A percentile compares a stretch with the other conserved stretches of the same genome.
These are phyloP conservation scores for Saccharomycodes ludwigii DNA, from an alignment of 805 yeast species.

Conservation along the genomic window DNA sequence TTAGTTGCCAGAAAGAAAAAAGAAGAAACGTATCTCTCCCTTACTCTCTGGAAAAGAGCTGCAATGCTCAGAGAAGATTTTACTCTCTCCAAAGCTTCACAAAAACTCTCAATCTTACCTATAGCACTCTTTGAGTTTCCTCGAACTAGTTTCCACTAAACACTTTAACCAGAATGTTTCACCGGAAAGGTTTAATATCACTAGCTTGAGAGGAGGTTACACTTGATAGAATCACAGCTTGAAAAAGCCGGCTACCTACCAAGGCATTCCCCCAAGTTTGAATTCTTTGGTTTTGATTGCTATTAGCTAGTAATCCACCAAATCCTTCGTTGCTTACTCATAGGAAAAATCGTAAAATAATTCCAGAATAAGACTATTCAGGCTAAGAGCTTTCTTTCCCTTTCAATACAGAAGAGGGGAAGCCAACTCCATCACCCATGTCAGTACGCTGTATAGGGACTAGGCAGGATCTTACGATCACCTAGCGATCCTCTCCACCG, in stretches of 20 bases:
- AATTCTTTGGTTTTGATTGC: constrained; percentile 19
- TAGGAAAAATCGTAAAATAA: constrained; percentile 18
- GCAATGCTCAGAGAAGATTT: constrained; percentile 8
- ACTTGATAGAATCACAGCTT: constrained; percentile 15
- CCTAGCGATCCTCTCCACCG: constrained; percentile 24
- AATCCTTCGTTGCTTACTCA: constrained; percentile 24
- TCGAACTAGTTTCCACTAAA: constrained; percentile 19
- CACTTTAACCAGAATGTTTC: constrained; percentile 17
- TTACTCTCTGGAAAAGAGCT: constrained; percentile 7
- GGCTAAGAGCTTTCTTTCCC: no score
- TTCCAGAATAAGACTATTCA: constrained; percentile 23
- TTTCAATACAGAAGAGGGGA: background rate
- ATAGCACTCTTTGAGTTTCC: constrained; percentile 23
- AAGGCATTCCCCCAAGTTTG: constrained; percentile 20
- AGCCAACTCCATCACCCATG: constrained; percentile 14
- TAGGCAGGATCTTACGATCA: constrained; percentile 19
- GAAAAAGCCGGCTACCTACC: constrained; percentile 16
- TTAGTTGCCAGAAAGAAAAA: constrained; percentile 7
- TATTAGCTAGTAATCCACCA: constrained; percentile 23
- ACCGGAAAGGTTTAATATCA: constrained; percentile 19
- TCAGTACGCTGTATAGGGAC: constrained; percentile 21
- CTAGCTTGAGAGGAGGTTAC: constrained; percentile 23
- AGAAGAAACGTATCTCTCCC: no score
- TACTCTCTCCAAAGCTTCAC: no score
- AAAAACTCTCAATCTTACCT: constrained; percentile 14